Percentiles rank a stretch among this genome's conserved stretches.
Conservation (phyloP, 2,329 filamentous ascomycete genomes). For the Aspergillus nomiae region DNA sequence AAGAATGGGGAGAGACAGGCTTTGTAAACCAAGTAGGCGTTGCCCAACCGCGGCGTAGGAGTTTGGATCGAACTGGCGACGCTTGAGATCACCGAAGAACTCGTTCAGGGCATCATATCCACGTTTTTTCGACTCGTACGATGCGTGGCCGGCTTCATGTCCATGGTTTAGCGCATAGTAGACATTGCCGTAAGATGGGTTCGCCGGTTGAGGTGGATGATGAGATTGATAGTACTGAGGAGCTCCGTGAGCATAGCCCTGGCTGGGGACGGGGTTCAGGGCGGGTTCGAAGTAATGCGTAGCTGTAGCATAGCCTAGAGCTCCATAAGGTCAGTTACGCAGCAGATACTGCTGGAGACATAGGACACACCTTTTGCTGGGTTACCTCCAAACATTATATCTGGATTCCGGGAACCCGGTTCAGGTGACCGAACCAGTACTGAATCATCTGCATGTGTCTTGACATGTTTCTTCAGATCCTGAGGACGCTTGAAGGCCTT, state of each 20-base stretch:
- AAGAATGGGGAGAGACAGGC: constrained; percentile 63
- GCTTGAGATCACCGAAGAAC: constrained; percentile 92
- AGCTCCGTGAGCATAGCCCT: constrained; percentile 44
- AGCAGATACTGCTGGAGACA: background rate
- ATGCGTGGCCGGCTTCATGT: constrained; percentile 64
- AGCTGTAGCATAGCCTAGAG: constrained; percentile 35
- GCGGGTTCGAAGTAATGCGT: constrained; percentile 61
- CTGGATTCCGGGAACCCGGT: constrained; percentile 52
- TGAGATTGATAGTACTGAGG: constrained; percentile 58
- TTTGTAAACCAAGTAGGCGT: constrained; percentile 79
- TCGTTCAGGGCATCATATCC: constrained; percentile 87
- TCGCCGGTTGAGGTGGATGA: constrained; percentile 55
- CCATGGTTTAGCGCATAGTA: constrained; percentile 74
- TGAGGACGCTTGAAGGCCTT: constrained; percentile 99
- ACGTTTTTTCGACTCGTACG: constrained; percentile 76
- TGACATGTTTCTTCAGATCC: constrained; percentile 99
- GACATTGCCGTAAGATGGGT: constrained; percentile 68
- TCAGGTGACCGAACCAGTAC: constrained; percentile 69
- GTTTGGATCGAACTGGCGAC: constrained; percentile 81
- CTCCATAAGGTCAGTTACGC: constrained; percentile 10
- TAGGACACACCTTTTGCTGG: constrained; percentile 39
- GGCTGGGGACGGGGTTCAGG: constrained; percentile 49
- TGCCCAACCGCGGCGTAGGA: constrained; percentile 93
- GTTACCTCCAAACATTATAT: constrained; percentile 41
- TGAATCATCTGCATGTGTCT: constrained; percentile 96